Percentiles rank a stretch among this genome's conserved stretches.
These are phyloP conservation scores for Diversispora epigaea DNA, from an alignment of 192 early-diverging fungal species.

Conservation along the genomic window DNA sequence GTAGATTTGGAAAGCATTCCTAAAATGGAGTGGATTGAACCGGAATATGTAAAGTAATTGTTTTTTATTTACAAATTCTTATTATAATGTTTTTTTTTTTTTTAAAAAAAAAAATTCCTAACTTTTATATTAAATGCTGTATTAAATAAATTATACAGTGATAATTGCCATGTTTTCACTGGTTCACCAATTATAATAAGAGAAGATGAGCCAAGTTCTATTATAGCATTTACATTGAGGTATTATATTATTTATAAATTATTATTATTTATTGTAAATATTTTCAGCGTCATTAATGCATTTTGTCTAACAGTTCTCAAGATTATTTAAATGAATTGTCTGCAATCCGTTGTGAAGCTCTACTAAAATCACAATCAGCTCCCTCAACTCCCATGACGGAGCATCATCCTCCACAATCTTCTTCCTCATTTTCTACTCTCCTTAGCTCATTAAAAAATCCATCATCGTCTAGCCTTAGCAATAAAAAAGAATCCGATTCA, in stretches of 20 bases:
- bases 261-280: background rate
- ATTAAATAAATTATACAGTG: background rate
- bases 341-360: constrained; percentile 26
- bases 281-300: constrained; percentile 2
- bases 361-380: background rate
- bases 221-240: constrained; percentile 85
- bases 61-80: background rate
- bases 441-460: background rate
- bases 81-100: no score
- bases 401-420: background rate
- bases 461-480: background rate
- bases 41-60: constrained; percentile 54
- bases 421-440: background rate
- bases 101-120: no score
- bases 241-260: constrained; percentile 19
- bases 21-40: constrained; percentile 46
- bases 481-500: background rate
- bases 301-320: constrained; percentile 40
- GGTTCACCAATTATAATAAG: constrained; percentile 79
- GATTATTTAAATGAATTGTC: constrained; percentile 46
- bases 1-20: constrained; percentile 25
- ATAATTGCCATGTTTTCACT: constrained; percentile 69
- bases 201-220: constrained; percentile 86
- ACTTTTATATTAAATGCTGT: no score
- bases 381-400: background rate